These are phyloP conservation scores for Graphilbum fragrans DNA, from an alignment of 2,329 filamentous ascomycete genomes.

Conservation along the genomic window DNA sequence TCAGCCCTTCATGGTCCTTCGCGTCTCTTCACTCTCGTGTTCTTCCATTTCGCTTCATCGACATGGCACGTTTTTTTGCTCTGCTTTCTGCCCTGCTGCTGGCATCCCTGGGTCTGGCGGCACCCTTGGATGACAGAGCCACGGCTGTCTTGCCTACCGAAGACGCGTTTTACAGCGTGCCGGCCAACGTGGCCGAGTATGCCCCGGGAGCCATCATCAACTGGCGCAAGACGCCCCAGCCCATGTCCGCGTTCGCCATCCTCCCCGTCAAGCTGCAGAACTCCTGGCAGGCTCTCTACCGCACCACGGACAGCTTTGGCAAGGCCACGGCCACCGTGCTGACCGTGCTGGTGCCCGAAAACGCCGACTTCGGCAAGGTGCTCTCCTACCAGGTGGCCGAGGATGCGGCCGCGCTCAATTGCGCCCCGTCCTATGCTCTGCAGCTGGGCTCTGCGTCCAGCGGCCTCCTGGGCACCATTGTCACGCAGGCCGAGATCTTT, in stretches of 20 bases:
- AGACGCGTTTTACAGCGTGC: slow-evolving; percentile 5
- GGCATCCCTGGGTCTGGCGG: no score
- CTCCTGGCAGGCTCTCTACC: slow-evolving; percentile 5
- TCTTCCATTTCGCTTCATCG: no score
- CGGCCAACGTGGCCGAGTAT: slow-evolving; percentile 3
- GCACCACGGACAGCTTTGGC: slow-evolving; percentile 5
- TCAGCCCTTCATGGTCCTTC: no score
- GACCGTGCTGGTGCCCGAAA: slow-evolving; percentile 2
- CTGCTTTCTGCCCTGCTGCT: no score
- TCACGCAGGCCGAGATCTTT: slow-evolving; percentile 11
- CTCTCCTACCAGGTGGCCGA: slow-evolving; percentile 28
- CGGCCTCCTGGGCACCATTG: background rate
- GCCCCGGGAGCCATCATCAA: slow-evolving; percentile 2
- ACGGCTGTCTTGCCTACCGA: slow-evolving; percentile 1
- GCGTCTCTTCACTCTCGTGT: no score
- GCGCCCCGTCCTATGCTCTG: slow-evolving; percentile 21
- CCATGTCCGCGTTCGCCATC: slow-evolving; percentile 4
- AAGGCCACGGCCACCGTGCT: slow-evolving; percentile 3
- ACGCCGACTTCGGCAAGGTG: slow-evolving; percentile 7
- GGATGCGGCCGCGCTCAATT: slow-evolving; percentile 24
- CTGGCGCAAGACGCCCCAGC: slow-evolving; percentile 1
- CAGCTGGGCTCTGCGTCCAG: slow-evolving; percentile 7
- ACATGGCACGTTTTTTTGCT: no score
- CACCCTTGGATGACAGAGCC: no score
- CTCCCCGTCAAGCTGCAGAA: background rate